These are phyloP conservation scores for Aspergillus japonicus DNA, from an alignment of 2,329 filamentous ascomycete genomes.

Conservation along the genomic window DNA sequence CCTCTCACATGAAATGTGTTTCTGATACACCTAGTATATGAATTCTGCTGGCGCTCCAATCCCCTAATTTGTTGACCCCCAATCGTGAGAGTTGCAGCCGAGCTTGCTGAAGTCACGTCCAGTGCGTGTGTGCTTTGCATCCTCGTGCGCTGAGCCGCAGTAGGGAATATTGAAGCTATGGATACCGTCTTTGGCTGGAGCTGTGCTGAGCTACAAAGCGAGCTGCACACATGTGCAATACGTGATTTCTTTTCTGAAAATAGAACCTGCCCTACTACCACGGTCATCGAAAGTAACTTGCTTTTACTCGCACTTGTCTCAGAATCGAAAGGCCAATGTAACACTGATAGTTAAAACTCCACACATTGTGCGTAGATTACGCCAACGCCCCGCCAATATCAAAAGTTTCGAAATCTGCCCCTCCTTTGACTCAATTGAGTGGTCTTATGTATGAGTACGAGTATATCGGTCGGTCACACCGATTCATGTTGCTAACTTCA, in stretches of 20 bases:
- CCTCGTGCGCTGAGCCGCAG: not conserved
- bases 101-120: not conserved
- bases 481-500: conserved; percentile 1
- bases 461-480: not conserved
- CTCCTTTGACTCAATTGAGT: not conserved
- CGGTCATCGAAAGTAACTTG: not conserved
- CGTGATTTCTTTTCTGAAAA: not conserved
- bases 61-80: not conserved
- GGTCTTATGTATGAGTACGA: not conserved
- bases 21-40: not conserved
- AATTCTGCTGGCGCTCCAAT: not conserved
- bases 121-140: not conserved
- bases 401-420: conserved; percentile 1
- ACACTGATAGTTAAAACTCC: not conserved
- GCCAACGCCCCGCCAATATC: not conserved
- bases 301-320: not conserved
- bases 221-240: no score
- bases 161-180: not conserved
- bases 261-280: not conserved
- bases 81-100: not conserved
- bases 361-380: not conserved
- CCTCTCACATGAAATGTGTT: not conserved
- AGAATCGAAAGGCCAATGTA: not conserved
- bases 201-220: not conserved
- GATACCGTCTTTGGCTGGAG: conserved; percentile 1